Evolutionary conservation across 495 filamentous ascomycete species (phyloP), one percentile per base, ranked within the genome.

Genomic region (Chaetomium fimeti): DNA sequence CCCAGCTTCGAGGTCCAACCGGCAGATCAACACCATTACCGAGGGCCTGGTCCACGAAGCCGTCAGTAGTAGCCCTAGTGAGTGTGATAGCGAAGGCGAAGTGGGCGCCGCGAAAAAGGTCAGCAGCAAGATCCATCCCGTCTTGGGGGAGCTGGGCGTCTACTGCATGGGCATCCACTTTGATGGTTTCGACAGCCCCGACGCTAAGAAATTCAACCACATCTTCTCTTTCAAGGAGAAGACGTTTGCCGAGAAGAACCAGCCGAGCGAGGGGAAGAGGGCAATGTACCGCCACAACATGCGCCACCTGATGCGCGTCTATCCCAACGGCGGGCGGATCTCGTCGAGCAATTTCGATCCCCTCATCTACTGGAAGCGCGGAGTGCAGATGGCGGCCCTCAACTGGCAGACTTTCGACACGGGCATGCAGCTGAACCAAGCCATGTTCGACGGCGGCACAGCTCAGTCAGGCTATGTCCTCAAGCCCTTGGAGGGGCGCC

Each of bases 351-450:
- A 98, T 75, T 97, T 96, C 68, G 91, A 98, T 69, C 94, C 94
- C 0, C 82, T 92, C 60, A 85, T 87, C 61, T 94, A 91, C 75
- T 98, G 94, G 94, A 85, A 94, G 52, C 89, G 90, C 57, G 94
- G 94, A 36, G 94, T 97, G 12, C 93, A 97, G 74, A 97, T 97
- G 93, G 91, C 87, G 3, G 94, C 94, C 1, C 81, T 96, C 66
- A 98, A 98, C 75, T 98, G 94, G 94, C 94, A 98, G 75, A 98
- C 93, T 0, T 97, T 94, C 69, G 94, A 98, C 69, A 82, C 92
- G 32, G 89, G 91, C 18, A 92, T 96, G 87, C 92, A 98, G 73
- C 80, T 97, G 72, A 98, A 98, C 69, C 90, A 93, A 60, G 94
- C 94, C 65, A 98, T 98, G 94, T 98, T 98, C 75, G 89, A 91